phyloP scores from a whole-genome alignment of 164 flowering plant species.

The Dillenia suffruticosa region DNA sequence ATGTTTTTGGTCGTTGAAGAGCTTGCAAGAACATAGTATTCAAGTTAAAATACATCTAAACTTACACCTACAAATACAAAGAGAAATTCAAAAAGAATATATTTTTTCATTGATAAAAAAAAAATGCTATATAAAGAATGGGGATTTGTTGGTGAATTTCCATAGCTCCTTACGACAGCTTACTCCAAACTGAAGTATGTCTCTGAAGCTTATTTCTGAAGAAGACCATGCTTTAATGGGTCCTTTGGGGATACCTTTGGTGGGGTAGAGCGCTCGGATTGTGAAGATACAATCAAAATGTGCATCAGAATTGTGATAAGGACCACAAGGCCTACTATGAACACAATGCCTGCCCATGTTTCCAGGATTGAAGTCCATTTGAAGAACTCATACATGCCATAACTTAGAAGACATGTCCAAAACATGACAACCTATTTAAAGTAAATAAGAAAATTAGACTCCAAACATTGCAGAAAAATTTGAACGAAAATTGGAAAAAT shows the following conservation, averaged over 20 bases:
- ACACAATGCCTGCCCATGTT: constrained; percentile 60
- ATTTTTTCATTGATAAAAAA: no score
- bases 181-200: constrained; percentile 4
- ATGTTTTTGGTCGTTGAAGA: no score
- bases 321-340: constrained; percentile 33
- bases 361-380: constrained; percentile 43
- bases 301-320: constrained; percentile 60
- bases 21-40: no score
- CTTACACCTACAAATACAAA: no score
- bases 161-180: no score
- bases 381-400: constrained; percentile 31
- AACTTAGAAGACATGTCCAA: constrained; percentile 46
- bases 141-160: no score
- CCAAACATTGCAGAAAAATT: background rate
- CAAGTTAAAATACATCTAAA: no score
- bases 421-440: constrained; percentile 40
- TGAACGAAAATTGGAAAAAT: background rate
- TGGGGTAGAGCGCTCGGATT: constrained; percentile 54
- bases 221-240: constrained; percentile 15
- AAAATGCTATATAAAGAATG: background rate
- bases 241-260: constrained; percentile 22
- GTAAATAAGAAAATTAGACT: background rate
- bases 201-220: constrained; percentile 15
- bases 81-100: no score
- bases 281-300: constrained; percentile 54